A percentile compares a stretch with the other conserved stretches of the same genome.
Conservation (phyloP, 176 grass and related monocot genomes). For the Phoenix dactylifera region DNA sequence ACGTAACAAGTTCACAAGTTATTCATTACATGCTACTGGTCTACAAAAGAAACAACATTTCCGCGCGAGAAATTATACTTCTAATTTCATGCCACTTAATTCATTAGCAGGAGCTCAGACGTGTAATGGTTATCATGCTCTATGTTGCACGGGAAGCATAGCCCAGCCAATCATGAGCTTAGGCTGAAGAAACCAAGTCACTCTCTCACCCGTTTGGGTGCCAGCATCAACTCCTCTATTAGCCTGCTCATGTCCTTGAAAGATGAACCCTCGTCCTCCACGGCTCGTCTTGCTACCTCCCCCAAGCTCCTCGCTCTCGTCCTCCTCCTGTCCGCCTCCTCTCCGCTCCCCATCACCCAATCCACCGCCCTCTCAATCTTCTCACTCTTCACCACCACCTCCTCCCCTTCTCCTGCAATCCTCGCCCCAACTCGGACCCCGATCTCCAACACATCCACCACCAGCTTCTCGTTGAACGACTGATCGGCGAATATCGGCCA, state of each 20-base stretch:
- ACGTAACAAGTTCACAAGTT: too few relatives aligned
- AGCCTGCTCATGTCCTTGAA: neutral
- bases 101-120: too few relatives aligned
- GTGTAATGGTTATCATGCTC: too few relatives aligned
- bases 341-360: constrained; percentile 1
- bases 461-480: constrained; percentile 9
- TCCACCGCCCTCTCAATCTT: neutral
- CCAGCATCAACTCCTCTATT: neutral
- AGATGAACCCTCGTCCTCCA: neutral
- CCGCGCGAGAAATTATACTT: too few relatives aligned
- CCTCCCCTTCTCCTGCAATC: neutral
- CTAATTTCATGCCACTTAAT: too few relatives aligned
- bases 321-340: neutral
- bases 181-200: too few relatives aligned
- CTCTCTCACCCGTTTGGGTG: too few relatives aligned
- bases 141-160: too few relatives aligned
- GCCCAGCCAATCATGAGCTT: too few relatives aligned
- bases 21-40: too few relatives aligned
- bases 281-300: neutral
- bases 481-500: constrained; percentile 9
- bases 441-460: constrained; percentile 2
- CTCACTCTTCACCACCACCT: neutral
- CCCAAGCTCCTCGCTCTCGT: neutral
- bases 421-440: neutral
- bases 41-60: too few relatives aligned